Base-by-base conservation (phyloP, 192 early-diverging fungal species). In the Coemansia sp. region DNA sequence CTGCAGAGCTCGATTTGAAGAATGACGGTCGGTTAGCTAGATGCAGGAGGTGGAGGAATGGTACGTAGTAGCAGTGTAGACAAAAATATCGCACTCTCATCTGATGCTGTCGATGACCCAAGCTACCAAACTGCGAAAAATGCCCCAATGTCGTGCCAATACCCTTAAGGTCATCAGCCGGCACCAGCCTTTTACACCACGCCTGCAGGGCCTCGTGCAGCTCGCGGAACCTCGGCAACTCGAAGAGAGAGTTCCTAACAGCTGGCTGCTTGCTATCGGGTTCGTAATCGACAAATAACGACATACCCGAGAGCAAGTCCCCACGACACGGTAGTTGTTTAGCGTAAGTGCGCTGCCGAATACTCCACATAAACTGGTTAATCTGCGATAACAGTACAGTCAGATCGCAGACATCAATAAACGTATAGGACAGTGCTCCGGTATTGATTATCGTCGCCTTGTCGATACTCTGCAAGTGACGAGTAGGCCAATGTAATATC, bases 401-500 rank as follows among this genome's bases (percentile, higher is more conserved):
- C 45, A 81, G 60, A 30, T 65, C 71, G 59, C 69, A 75, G 45
- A 75, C 66, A 34, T 75, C 73, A 18, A 81, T 61, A 34, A 81
- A 75, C 12, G 73, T 66, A 37, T 81, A 81, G 22, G 78, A 81
- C 18, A 81, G 69, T 32, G 73, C 73, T 39, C 69, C 78, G 6
- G 53, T 56, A 30, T 56, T 56, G 7, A 56, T 56, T 4, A 81
- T 35, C 1, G 62, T 61, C 39, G 71, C 70, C 18, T 59, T 49
- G 24, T 52, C 56, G 15, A 73, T 62, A 32, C 24, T 64, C 13
- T 47, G 49, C 38, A 73, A 58, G 55, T 81, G 78, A 5, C 70
- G 78, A 1, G 73, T 75, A 0, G 78, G 78, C 78, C 78, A 81
- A 56, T 81, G 66, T 67, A 74, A 61, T 30, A 81, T 81, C 53